Percentiles rank a stretch among this genome's conserved stretches.
Conservation (phyloP, 2,329 filamentous ascomycete species). For the Berkeleyomyces basicola region DNA sequence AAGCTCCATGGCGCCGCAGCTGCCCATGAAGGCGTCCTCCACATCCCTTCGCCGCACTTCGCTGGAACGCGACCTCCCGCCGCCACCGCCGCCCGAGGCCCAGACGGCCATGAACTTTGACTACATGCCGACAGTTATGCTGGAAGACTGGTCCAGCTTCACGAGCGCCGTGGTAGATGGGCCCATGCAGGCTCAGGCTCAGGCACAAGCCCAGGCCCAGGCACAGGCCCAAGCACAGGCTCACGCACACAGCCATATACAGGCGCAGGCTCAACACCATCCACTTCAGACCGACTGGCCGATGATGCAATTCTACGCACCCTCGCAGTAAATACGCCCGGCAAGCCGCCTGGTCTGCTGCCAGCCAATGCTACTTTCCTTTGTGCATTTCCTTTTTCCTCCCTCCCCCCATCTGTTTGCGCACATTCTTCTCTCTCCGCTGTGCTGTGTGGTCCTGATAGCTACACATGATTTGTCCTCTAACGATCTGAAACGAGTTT, state of each 20-base stretch:
- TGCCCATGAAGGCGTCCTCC: slow-evolving; percentile 19
- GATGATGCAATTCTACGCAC: slow-evolving; percentile 16
- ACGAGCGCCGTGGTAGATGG: slow-evolving; percentile 22
- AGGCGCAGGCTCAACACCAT: slow-evolving; percentile 12
- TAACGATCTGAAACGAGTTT: slow-evolving; percentile 1
- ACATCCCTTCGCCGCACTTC: slow-evolving; percentile 15
- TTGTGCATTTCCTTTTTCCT: background rate
- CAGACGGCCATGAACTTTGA: slow-evolving; percentile 27
- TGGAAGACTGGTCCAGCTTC: slow-evolving; percentile 28
- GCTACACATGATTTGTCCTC: background rate
- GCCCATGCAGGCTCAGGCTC: background rate
- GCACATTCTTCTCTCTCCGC: background rate
- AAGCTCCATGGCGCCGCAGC: slow-evolving; percentile 17
- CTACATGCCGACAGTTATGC: slow-evolving; percentile 24
- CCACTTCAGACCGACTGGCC: slow-evolving; percentile 17
- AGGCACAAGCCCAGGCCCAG: slow-evolving; percentile 3
- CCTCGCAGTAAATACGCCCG: background rate
- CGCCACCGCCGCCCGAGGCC: slow-evolving; percentile 16
- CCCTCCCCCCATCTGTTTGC: background rate
- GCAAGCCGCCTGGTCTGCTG: background rate
- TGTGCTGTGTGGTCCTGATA: background rate
- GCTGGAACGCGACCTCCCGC: slow-evolving; percentile 23
- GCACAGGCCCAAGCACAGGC: background rate
- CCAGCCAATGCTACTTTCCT: background rate
- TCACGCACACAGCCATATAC: slow-evolving; percentile 5